Evolutionary conservation across 2,329 filamentous ascomycete species (phyloP).

Genomic region (Seiridium unicorne): DNA sequence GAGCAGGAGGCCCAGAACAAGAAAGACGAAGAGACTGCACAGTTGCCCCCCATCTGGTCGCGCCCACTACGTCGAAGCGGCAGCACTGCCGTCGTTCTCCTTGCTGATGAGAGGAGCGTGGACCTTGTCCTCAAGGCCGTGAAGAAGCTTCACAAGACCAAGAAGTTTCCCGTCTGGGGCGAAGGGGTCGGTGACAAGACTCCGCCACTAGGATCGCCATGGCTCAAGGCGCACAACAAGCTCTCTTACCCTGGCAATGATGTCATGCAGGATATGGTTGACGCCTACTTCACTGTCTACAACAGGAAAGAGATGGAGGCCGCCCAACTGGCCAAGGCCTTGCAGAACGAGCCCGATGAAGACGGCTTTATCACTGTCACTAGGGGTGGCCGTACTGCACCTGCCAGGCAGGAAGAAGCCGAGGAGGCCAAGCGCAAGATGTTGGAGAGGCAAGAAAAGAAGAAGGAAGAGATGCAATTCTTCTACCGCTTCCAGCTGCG

Average conservation of each 20-base stretch:
- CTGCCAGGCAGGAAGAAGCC: conserved; percentile 71
- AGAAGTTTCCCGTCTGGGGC: conserved; percentile 67
- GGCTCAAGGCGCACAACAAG: conserved; percentile 65
- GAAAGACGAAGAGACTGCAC: conserved; percentile 55
- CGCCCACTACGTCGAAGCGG: conserved; percentile 70
- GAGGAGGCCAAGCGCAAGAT: conserved; percentile 58
- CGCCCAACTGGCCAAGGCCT: conserved; percentile 58
- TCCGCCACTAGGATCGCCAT: conserved; percentile 55
- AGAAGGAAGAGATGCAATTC: conserved; percentile 62
- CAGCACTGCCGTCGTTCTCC: conserved; percentile 74
- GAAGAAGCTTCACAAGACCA: conserved; percentile 58
- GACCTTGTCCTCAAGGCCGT: conserved; percentile 75
- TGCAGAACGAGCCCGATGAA: conserved; percentile 81
- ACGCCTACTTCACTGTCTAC: conserved; percentile 85
- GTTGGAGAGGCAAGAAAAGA: conserved; percentile 63
- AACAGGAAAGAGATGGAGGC: conserved; percentile 66
- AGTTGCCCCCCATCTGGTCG: conserved; percentile 72
- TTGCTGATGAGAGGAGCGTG: conserved; percentile 80
- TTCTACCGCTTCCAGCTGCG: conserved; percentile 85
- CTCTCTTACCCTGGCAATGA: conserved; percentile 68
- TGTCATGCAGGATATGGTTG: conserved; percentile 70
- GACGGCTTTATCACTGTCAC: conserved; percentile 95
- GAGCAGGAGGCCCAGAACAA: conserved; percentile 37
- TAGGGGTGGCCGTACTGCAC: conserved; percentile 71
- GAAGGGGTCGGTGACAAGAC: conserved; percentile 56